Base-by-base conservation (phyloP, 108 stramenopile species). In the Cyclotella choctawhatcheeana region DNA sequence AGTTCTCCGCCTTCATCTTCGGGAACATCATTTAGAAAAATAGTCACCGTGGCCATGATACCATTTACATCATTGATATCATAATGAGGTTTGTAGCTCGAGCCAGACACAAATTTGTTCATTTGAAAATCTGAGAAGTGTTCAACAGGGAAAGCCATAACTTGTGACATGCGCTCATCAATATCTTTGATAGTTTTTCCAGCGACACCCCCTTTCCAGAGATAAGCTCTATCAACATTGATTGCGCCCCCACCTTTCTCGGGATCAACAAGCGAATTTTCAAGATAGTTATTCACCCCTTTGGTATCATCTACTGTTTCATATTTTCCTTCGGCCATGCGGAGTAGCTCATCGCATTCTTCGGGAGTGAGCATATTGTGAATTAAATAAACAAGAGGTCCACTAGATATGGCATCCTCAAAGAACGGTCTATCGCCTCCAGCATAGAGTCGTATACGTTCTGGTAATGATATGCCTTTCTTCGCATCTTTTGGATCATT, bases 371-470 rank as follows among this genome's bases (percentile, higher is more conserved):
- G 58, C 45, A 92, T 77, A 71, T 96, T 93, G 84, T 96, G 95
- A 82, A 96, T 96, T 27, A 96, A 66, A 48, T 96, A 96, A 17
- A 96, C 79, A 13, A 88, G 64, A 0, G 95, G 95, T 4, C 71
- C 48, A 2, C 52, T 40, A 1, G 88, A 71, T 14, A 84, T 77
- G 12, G 89, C 90, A 74, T 96, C 95, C 72, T 96, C 95, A 69
- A 93, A 96, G 69, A 93, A 96, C n/a, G 95, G 95, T 27, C 95
- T 74, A 50, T 96, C 95, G 4, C 91, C 95, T 30, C 91, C 95
- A 8, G 91, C 90, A 73, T 96, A 96, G 22, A 96, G 67, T 29
- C 95, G 69, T 16, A 96, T 85, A 35, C 84, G 71, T 37, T 82
- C 84, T 7, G 84, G 84, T 69, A 85, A 52, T 8, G 67, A 68